These are phyloP conservation scores for Xylariaceae sp. DNA, from an alignment of 2,329 filamentous ascomycete species.

Conservation along the genomic window DNA sequence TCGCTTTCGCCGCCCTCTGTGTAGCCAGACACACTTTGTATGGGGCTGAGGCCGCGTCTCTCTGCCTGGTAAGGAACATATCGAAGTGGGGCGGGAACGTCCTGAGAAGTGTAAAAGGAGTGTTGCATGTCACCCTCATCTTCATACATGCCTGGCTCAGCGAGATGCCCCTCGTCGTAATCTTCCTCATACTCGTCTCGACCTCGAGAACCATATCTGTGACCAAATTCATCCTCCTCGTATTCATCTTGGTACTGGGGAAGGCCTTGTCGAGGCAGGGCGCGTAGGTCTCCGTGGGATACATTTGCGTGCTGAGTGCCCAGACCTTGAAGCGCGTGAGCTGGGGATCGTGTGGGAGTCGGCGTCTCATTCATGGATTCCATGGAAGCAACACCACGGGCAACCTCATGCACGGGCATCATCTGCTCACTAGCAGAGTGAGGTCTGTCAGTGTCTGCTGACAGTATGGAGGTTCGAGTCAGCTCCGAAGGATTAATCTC, in stretches of 20 bases:
- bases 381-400: slow-evolving; percentile 57
- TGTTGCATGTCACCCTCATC: slow-evolving; percentile 31
- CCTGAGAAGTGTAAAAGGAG: slow-evolving; percentile 55
- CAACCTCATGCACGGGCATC: slow-evolving; percentile 60
- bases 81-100: slow-evolving; percentile 60
- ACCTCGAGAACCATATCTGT: slow-evolving; percentile 35
- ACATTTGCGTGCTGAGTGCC: slow-evolving; percentile 65
- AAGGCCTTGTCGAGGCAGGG: slow-evolving; percentile 47
- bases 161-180: slow-evolving; percentile 39
- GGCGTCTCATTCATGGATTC: slow-evolving; percentile 52
- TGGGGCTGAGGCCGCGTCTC: slow-evolving; percentile 74
- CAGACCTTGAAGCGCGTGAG: slow-evolving; percentile 53
- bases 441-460: slow-evolving; percentile 72
- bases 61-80: slow-evolving; percentile 67
- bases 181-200: slow-evolving; percentile 38
- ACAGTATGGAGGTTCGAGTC: slow-evolving; percentile 82
- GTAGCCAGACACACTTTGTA: slow-evolving; percentile 88
- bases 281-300: slow-evolving; percentile 55
- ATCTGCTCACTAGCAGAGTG: slow-evolving; percentile 62
- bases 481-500: slow-evolving; percentile 82
- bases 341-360: slow-evolving; percentile 54
- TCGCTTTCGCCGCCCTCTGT: slow-evolving; percentile 62
- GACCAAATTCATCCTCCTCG: slow-evolving; percentile 45
- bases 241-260: slow-evolving; percentile 42
- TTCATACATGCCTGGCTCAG: slow-evolving; percentile 35